Conservation (phyloP, 805 yeast genomes). For the Saccharomycopsis babjevae region DNA sequence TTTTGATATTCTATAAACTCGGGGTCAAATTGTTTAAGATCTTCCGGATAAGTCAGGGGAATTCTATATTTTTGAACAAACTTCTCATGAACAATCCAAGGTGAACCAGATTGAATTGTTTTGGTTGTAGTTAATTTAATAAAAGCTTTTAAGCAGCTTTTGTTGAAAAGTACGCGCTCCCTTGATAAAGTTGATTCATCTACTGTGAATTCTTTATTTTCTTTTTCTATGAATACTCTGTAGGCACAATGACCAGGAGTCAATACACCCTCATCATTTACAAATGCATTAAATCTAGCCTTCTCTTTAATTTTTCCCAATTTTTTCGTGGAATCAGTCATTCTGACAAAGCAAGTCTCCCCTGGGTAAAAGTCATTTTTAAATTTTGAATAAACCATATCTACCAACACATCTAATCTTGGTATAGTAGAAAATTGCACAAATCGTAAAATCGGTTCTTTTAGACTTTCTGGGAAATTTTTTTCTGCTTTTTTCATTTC, state of each 20-base stretch:
- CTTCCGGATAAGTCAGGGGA: constrained; percentile 47
- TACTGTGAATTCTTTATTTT: constrained; percentile 49
- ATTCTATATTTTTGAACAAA: constrained; percentile 65
- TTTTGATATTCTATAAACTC: not conserved
- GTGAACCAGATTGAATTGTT: constrained; percentile 81
- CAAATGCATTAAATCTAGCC: constrained; percentile 34
- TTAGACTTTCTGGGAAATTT: constrained; percentile 81
- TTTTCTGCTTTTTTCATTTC: constrained; percentile 59
- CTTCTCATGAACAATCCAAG: constrained; percentile 84
- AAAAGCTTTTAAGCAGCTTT: constrained; percentile 82
- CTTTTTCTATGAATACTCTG: constrained; percentile 50
- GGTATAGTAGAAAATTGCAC: constrained; percentile 75
- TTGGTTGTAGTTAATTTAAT: constrained; percentile 69
- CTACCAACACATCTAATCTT: constrained; percentile 79
- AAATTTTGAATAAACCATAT: constrained; percentile 69
- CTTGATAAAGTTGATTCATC: constrained; percentile 67
- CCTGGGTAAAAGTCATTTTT: constrained; percentile 86
- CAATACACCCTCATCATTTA: constrained; percentile 28
- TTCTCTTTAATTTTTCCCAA: constrained; percentile 16
- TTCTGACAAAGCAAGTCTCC: constrained; percentile 59
- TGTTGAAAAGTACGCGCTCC: constrained; percentile 81
- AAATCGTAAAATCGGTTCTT: constrained; percentile 82
- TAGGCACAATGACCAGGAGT: constrained; percentile 56
- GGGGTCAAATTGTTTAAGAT: constrained; percentile 28
- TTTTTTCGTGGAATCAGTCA: constrained; percentile 13